Conservation (phyloP, 225 moss, liverwort and hornwort species). For the Marchantia paleacea region DNA sequence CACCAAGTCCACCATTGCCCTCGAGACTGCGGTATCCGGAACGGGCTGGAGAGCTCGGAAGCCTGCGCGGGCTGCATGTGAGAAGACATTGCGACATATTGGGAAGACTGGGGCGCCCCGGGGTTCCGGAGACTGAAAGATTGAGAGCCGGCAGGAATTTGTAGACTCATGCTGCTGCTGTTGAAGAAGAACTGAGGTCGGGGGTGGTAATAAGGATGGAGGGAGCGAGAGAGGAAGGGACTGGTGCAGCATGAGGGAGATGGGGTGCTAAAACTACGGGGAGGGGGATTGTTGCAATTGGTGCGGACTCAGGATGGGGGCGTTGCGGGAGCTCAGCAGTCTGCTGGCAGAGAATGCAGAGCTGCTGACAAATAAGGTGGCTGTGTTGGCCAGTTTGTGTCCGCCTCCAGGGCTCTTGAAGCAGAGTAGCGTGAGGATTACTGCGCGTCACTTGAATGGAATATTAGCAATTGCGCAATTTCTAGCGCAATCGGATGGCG, state of each 20-base stretch:
- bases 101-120: too few species aligned
- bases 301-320: conserved; percentile 22
- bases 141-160: neutral
- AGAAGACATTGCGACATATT: neutral
- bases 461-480: conserved; percentile 60
- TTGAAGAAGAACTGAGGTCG: neutral
- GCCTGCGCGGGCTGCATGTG: neutral
- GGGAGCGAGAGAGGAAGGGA: neutral
- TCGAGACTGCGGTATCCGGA: neutral
- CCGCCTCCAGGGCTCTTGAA: conserved; percentile 31
- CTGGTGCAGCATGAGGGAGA: neutral
- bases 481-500: conserved; percentile 52
- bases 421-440: conserved; percentile 33
- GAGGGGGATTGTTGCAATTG: conserved; percentile 4
- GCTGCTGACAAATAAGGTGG: conserved; percentile 36
- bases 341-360: conserved; percentile 47
- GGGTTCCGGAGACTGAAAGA: neutral
- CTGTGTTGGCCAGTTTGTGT: conserved; percentile 45
- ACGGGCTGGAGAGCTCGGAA: neutral
- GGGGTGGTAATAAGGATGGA: neutral
- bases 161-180: neutral
- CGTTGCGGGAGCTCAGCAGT: conserved; percentile 42
- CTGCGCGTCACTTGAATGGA: conserved; percentile 61
- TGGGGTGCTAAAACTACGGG: neutral
- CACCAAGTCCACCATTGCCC: neutral